Evolutionary conservation across 2,329 filamentous ascomycete species (phyloP).

Genomic region (Hymenoscyphus repandus): DNA sequence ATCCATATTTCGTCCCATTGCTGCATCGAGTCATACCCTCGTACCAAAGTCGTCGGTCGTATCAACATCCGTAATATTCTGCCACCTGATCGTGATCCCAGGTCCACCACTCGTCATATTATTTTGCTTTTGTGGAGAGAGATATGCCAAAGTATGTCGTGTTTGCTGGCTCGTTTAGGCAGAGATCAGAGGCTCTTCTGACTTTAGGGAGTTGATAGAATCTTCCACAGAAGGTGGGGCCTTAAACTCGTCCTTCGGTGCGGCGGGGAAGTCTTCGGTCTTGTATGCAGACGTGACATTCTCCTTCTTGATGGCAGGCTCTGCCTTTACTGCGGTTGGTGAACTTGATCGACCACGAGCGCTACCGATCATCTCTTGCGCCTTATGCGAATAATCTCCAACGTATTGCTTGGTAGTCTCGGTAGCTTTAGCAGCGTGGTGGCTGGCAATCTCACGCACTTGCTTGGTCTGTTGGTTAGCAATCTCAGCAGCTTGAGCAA

Average conservation of each 20-base stretch:
- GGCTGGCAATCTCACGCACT: constrained; percentile 54
- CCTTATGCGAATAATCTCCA: constrained; percentile 63
- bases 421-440: constrained; percentile 59
- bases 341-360: constrained; percentile 28
- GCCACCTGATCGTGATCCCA: not conserved
- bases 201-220: constrained; percentile 2
- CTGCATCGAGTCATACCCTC: constrained; percentile 16
- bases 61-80: constrained; percentile 7
- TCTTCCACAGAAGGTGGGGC: constrained; percentile 14
- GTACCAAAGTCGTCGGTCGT: constrained; percentile 14
- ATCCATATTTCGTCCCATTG: constrained; percentile 13
- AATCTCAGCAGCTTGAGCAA: constrained; percentile 52
- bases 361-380: constrained; percentile 56
- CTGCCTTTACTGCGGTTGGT: constrained; percentile 22
- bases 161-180: constrained; percentile 15
- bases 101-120: not conserved
- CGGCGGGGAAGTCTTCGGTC: constrained; percentile 28
- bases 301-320: constrained; percentile 20
- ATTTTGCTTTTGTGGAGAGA: not conserved
- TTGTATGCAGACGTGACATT: constrained; percentile 18
- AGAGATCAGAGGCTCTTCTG: constrained; percentile 25
- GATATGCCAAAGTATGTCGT: not conserved
- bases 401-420: constrained; percentile 63
- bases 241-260: constrained; percentile 31
- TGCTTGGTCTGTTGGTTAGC: constrained; percentile 59